Base-by-base conservation (phyloP, 257 asterid species). In the Salvia miltiorrhiza region DNA sequence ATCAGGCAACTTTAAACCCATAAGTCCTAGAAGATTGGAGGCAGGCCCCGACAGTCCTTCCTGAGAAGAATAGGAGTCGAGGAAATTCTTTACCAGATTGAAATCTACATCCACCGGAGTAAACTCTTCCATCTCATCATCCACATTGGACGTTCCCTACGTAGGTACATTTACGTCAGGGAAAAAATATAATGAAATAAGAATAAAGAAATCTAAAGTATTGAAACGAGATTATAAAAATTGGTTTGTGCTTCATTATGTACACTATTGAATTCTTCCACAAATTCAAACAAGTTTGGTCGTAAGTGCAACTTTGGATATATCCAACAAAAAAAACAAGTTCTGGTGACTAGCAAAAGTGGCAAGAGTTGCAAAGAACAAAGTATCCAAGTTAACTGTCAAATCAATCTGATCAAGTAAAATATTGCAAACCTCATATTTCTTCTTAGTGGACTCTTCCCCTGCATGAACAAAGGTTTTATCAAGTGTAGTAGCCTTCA, bases 31-130 rank as follows among this genome's bases (percentile, higher is more conserved):
- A 66, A 90, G 82, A 81, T 89, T 93, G 82, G 99, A 90, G 68
- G 96, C 96, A 48, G 97, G 97, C 35, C 99, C 99, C 2, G 99
- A 85, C 78, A 86, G 76, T 48, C 99, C 99, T 76, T 89, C 93
- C 63, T 91, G 99, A 57, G 92, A 87, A 26, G 97, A 86, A 80
- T 80, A 86, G 0, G 97, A 94, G 30, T 89, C 95, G 0, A 94
- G 90, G 67, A 94, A 67, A 72, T 85, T 94, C 76, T 91, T 85
- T 45, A 94, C 95, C 23, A 94, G 95, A 85, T 94, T 94, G 73
- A 91, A 70, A 83, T 94, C 96, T 39, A 91, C 96, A 76, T 94
- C 99, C 50, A 94, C 89, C 0, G 97, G 97, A 44, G 82, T 79
- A 19, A 94, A 80, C 70, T 90, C 97, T 10, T 87, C 90, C 93